Base-by-base conservation (phyloP, 2,329 filamentous ascomycete genomes). In the Neophaeococcomyces aloes region DNA sequence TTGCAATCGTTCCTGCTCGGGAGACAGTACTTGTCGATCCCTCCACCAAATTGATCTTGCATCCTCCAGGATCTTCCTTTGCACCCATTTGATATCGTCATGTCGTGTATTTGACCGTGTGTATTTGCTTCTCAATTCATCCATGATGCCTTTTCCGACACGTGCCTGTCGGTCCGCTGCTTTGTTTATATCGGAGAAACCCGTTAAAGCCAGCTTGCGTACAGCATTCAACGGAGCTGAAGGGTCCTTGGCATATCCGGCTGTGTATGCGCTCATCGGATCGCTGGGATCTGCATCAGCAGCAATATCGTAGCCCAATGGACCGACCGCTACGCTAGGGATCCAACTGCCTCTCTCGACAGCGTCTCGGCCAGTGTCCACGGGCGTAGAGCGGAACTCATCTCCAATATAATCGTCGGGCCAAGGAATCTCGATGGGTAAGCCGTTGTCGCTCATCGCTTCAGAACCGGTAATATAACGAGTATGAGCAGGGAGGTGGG, bases 321-420 rank as follows among this genome's bases (percentile, higher is more conserved):
- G 38, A 4, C 10, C 14, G 29, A 44, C 19, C 10, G 38, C 41
- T 8, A 55, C 29, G 11, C 40, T 39, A 10, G 51, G 51, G 14
- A 29, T 45, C 39, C 39, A 53, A 2, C 49, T 52, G 27, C 41
- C 41, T 10, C 78, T 72, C 57, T 94, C 85, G 46, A 86, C 83
- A 44, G 81, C 74, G 59, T 82, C 77, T 52, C 84, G 81, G 35
- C 79, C 66, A 2, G 89, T 95, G 64, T 96, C 89, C 56, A 57
- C 63, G 3, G 70, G 62, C 51, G 78, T 62, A 53, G 82, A 77
- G 50, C 74, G 64, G 32, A 68, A 53, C 32, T 73, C 8, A 10
- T 41, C 64, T 29, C 69, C 68, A 1, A 66, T 61, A 21, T 71
- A 61, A 33, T 67, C 68, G 50, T 71, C 69, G 6, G 86, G 85